These are phyloP conservation scores for Cyberlindnera samutprakarnensis DNA, from an alignment of 805 yeast species.

Conservation along the genomic window DNA sequence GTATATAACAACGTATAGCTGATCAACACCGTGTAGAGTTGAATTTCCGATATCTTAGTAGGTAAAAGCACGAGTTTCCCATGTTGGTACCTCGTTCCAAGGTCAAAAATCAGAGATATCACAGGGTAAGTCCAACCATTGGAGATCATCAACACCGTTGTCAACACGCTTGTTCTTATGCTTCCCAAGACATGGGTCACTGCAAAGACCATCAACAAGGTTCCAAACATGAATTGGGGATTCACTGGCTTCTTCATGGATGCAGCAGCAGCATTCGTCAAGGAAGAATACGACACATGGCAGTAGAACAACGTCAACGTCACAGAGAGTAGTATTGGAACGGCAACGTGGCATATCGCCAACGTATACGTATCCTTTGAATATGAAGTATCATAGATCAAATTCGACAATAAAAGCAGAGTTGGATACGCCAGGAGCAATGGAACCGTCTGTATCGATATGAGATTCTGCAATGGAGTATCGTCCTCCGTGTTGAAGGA, in stretches of 20 bases:
- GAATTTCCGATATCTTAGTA: neutral
- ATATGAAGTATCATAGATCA: conserved; percentile 11
- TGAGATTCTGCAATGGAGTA: conserved; percentile 19
- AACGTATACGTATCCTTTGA: conserved; percentile 1
- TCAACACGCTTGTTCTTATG: conserved; percentile 16
- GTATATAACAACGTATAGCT: conserved; percentile 5
- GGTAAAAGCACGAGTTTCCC: conserved; percentile 1
- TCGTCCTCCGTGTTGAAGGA: no score
- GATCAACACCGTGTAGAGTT: neutral
- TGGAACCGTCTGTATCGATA: conserved; percentile 19
- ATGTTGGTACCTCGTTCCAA: conserved; percentile 1
- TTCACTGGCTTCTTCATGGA: no score
- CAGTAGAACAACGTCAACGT: conserved; percentile 9
- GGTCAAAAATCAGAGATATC: conserved; percentile 12
- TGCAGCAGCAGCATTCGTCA: no score
- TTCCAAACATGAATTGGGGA: conserved; percentile 3
- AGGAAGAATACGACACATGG: no score
- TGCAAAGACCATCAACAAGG: conserved; percentile 8
- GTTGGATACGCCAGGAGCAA: conserved; percentile 23
- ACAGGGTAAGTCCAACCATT: conserved; percentile 7
- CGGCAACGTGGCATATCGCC: neutral
- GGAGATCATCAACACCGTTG: conserved; percentile 16
- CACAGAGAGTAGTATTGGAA: conserved; percentile 14
- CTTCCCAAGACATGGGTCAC: conserved; percentile 15
- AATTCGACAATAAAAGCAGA: conserved; percentile 14